These are phyloP conservation scores for Nannizziopsis barbatae DNA, from an alignment of 2,329 filamentous ascomycete genomes.

Conservation along the genomic window DNA sequence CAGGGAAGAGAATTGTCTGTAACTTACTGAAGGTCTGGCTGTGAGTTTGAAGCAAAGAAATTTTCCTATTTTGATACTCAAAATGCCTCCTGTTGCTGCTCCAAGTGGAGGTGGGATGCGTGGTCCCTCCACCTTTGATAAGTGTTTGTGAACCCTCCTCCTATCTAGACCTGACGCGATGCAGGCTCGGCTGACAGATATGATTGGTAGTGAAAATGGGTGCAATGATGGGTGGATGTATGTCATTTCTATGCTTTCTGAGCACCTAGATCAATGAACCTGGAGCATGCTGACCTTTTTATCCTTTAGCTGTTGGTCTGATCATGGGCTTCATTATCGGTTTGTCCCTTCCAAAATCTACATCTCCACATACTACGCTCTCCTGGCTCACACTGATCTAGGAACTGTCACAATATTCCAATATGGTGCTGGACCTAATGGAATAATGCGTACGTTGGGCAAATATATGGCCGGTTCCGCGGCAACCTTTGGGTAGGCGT, in stretches of 20 bases:
- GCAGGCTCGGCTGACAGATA: slow-evolving; percentile 2
- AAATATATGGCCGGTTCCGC: slow-evolving; percentile 96
- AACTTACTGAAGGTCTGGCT: background rate
- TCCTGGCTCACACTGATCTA: slow-evolving; percentile 31
- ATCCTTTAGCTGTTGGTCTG: slow-evolving; percentile 64
- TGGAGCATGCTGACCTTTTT: slow-evolving; percentile 13
- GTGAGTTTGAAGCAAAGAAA: too few species aligned
- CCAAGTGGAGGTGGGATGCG: slow-evolving; percentile 37
- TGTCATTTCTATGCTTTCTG: slow-evolving; percentile 31
- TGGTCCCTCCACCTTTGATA: slow-evolving; percentile 59
- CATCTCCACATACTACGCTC: background rate
- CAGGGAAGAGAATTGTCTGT: background rate
- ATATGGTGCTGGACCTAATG: slow-evolving; percentile 85
- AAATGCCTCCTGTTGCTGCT: slow-evolving; percentile 48
- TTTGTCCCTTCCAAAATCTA: slow-evolving; percentile 33
- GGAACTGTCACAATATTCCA: slow-evolving; percentile 90
- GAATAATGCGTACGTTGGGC: slow-evolving; percentile 84
- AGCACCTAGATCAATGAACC: background rate
- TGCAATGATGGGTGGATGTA: slow-evolving; percentile 96
- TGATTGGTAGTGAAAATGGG: slow-evolving; percentile 76
- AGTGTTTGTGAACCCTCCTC: slow-evolving; percentile 43
- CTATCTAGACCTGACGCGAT: background rate
- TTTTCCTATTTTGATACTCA: slow-evolving; percentile 16
- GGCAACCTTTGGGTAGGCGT: slow-evolving; percentile 78
- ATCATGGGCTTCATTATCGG: slow-evolving; percentile 98